Percentiles rank a stretch among this genome's conserved stretches.
Conservation (phyloP, 1,284 basidiomycete species). For the Naganishia albida region DNA sequence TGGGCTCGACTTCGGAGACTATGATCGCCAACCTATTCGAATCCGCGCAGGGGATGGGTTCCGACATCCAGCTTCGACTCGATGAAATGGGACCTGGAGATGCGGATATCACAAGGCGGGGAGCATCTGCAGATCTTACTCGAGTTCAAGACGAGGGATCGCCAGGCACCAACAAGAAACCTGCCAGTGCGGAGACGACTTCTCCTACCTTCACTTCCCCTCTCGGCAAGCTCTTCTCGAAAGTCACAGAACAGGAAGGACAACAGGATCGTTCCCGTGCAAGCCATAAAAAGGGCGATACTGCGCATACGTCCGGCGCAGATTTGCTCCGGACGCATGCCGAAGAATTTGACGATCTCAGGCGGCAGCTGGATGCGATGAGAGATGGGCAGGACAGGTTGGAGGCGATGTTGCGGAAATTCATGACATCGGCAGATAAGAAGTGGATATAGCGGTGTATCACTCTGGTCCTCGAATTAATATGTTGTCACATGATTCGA, state of each 20-base stretch:
- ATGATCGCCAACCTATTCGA: conserved; percentile 51
- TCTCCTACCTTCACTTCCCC: conserved; percentile 30
- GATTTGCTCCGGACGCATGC: conserved; percentile 20
- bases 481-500: too few relatives aligned
- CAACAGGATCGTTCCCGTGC: background rate
- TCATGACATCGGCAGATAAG: background rate
- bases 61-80: conserved; percentile 29
- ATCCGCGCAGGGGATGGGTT: conserved; percentile 35
- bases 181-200: conserved; percentile 7
- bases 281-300: background rate
- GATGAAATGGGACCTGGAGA: conserved; percentile 21
- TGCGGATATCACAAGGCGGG: conserved; percentile 28
- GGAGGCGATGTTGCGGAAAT: conserved; percentile 42
- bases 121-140: conserved; percentile 14
- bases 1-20: conserved; percentile 46
- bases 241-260: background rate
- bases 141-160: background rate
- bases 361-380: conserved; percentile 43
- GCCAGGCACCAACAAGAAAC: conserved; percentile 1
- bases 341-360: conserved; percentile 38
- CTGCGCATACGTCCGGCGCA: background rate
- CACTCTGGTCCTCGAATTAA: too few relatives aligned
- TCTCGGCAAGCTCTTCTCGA: conserved; percentile 42
- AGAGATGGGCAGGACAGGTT: conserved; percentile 43
- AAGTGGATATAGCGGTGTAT: too few relatives aligned